Evolutionary conservation across 164 flowering plant genomes (phyloP).

Genomic region (Saururus chinensis): DNA sequence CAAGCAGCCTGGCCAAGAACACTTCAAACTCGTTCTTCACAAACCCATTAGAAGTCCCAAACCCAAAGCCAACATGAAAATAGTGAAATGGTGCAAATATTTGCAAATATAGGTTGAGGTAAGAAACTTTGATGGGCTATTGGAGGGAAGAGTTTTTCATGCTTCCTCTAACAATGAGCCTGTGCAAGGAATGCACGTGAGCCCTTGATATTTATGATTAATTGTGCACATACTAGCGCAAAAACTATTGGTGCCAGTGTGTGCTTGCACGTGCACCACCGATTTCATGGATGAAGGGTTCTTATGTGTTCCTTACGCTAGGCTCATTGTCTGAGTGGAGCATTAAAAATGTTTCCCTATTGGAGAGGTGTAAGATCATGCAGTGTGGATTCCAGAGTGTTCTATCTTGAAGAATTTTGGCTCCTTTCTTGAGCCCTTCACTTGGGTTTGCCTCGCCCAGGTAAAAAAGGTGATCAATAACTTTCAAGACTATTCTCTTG

Average conservation of each 20-base stretch:
- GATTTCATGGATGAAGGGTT: too few relatives aligned
- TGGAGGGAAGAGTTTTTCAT: too few relatives aligned
- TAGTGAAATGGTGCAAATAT: constrained; percentile 40
- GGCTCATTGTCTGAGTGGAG: too few relatives aligned
- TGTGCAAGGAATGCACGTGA: too few relatives aligned
- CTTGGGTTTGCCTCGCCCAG: constrained; percentile 69
- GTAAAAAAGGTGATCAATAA: constrained; percentile 71
- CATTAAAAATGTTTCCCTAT: too few relatives aligned
- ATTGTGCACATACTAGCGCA: too few relatives aligned
- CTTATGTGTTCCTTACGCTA: too few relatives aligned
- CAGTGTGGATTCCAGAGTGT: constrained; percentile 48
- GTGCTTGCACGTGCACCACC: too few relatives aligned
- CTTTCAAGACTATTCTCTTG: constrained; percentile 69
- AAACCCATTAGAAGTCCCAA: constrained; percentile 48
- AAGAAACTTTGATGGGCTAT: constrained; percentile 39
- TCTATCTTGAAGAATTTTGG: constrained; percentile 61
- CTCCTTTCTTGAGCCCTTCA: constrained; percentile 68
- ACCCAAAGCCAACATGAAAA: constrained; percentile 66
- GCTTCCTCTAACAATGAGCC: too few relatives aligned
- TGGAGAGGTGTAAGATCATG: constrained; percentile 65
- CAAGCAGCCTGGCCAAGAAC: constrained; percentile 50
- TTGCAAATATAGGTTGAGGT: constrained; percentile 28
- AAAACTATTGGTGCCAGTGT: too few relatives aligned
- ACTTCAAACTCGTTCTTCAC: constrained; percentile 76
- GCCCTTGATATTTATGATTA: too few relatives aligned